These are phyloP conservation scores for Paxillus involutus DNA, from an alignment of 768 basidiomycete species.

Conservation along the genomic window DNA sequence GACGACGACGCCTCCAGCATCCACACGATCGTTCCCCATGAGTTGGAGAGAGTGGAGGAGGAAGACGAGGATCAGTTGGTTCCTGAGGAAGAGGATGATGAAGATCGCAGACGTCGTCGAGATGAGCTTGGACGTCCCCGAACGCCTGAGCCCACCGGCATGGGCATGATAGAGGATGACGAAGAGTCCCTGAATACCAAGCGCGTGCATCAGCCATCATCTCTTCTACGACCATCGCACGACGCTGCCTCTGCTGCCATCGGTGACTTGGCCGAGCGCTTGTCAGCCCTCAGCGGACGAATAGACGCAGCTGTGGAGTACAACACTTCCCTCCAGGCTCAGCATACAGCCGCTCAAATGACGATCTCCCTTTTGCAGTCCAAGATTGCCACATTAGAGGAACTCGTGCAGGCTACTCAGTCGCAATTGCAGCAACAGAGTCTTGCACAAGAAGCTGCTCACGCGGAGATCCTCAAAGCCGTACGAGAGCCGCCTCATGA, in stretches of 20 bases:
- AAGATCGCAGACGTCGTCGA: slow-evolving; percentile 43
- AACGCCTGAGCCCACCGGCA: slow-evolving; percentile 77
- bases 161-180: slow-evolving; percentile 50
- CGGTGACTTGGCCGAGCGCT: slow-evolving; percentile 59
- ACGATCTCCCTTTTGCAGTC: slow-evolving; percentile 68
- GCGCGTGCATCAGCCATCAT: slow-evolving; percentile 15
- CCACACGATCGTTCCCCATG: slow-evolving; percentile 65
- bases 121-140: slow-evolving; percentile 68
- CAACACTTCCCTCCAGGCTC: slow-evolving; percentile 69
- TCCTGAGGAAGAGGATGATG: slow-evolving; percentile 41
- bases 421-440: slow-evolving; percentile 39
- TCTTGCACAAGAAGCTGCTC: slow-evolving; percentile 35
- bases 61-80: slow-evolving; percentile 64
- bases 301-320: slow-evolving; percentile 75
- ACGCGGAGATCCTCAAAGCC: slow-evolving; percentile 31
- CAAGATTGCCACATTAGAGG: slow-evolving; percentile 71
- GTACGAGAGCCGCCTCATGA: slow-evolving; percentile 34
- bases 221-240: slow-evolving; percentile 17
- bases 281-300: slow-evolving; percentile 64
- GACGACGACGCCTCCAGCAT: slow-evolving; percentile 76
- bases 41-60: slow-evolving; percentile 71
- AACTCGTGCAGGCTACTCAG: slow-evolving; percentile 53
- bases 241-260: slow-evolving; percentile 36
- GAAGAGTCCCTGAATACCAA: slow-evolving; percentile 33
- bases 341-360: slow-evolving; percentile 75